These are phyloP conservation scores for Leersia perrieri DNA, from an alignment of 176 grass and related monocot species.

Conservation along the genomic window DNA sequence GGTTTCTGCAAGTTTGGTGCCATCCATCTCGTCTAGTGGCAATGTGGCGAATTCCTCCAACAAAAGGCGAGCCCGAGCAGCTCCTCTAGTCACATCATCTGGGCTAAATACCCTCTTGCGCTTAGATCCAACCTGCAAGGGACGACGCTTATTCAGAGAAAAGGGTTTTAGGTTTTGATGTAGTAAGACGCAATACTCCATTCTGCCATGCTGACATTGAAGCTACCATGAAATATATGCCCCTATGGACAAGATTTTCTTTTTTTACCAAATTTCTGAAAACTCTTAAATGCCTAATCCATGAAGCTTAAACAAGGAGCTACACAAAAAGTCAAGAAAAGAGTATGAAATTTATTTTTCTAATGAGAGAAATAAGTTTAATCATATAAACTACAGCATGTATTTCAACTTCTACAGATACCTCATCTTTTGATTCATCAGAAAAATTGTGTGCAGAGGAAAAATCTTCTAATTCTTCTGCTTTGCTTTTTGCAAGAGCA, in stretches of 20 bases:
- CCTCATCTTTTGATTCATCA: conserved; percentile 64
- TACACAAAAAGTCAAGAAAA: neutral
- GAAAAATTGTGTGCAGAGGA: conserved; percentile 42
- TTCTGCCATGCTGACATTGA: neutral
- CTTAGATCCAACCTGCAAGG: conserved; percentile 65
- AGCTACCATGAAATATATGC: neutral
- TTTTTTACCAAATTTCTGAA: neutral
- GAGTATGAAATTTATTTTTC: neutral
- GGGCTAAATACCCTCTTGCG: conserved; percentile 67
- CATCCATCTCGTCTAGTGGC: conserved; percentile 70
- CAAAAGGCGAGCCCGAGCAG: conserved; percentile 63
- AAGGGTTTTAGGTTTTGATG: neutral
- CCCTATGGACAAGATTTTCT: neutral
- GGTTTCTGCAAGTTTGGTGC: conserved; percentile 41
- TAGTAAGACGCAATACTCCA: neutral
- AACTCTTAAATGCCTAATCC: conserved; percentile 4
- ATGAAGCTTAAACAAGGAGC: neutral
- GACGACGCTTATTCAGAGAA: conserved; percentile 19
- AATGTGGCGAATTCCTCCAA: conserved; percentile 62
- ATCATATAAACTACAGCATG: conserved; percentile 5
- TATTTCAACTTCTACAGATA: conserved; percentile 28
- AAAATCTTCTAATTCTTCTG: conserved; percentile 95
- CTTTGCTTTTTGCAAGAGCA: conserved; percentile 87
- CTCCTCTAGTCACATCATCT: conserved; percentile 76
- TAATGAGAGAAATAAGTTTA: neutral